phyloP scores from a whole-genome alignment of 768 basidiomycete genomes.

The Pleurotus djamor region DNA sequence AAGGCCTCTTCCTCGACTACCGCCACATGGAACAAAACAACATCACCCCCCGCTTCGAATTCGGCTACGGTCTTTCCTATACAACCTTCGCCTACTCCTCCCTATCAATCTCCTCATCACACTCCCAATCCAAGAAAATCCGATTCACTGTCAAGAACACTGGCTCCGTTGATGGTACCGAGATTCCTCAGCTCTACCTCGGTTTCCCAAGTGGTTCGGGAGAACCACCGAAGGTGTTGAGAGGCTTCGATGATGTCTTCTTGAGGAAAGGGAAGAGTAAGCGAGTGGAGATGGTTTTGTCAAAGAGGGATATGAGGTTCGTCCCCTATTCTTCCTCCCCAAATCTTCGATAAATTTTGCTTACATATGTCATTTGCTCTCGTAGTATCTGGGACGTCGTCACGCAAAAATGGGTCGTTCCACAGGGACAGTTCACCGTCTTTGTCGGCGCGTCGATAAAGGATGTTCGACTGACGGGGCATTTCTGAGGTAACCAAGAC shows the following conservation, averaged over 20 bases:
- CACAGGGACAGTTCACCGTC: conserved; percentile 49
- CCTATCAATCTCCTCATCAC: neutral
- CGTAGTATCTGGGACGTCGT: conserved; percentile 51
- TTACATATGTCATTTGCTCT: too few species aligned
- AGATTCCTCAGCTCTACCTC: conserved; percentile 1
- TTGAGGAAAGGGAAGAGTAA: neutral
- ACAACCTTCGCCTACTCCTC: conserved; percentile 65
- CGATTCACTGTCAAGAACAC: neutral
- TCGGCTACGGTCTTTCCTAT: conserved; percentile 39
- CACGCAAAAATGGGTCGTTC: conserved; percentile 47
- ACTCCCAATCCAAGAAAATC: neutral
- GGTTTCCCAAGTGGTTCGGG: neutral
- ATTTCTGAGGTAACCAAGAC: conserved; percentile 14
- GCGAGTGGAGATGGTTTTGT: neutral
- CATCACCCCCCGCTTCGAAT: conserved; percentile 7
- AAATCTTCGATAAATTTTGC: neutral
- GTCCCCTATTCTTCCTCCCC: neutral
- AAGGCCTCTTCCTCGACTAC: conserved; percentile 64
- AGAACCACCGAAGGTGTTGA: neutral
- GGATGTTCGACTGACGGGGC: conserved; percentile 41
- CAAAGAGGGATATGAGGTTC: neutral
- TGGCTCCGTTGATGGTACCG: neutral
- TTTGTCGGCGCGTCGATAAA: conserved; percentile 50
- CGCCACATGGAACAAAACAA: conserved; percentile 63
- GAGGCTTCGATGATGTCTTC: neutral